Evolutionary conservation across 129 eudicot species (phyloP), one percentile per base, ranked within the genome.

Genomic region (Flaveria sonorensis): DNA sequence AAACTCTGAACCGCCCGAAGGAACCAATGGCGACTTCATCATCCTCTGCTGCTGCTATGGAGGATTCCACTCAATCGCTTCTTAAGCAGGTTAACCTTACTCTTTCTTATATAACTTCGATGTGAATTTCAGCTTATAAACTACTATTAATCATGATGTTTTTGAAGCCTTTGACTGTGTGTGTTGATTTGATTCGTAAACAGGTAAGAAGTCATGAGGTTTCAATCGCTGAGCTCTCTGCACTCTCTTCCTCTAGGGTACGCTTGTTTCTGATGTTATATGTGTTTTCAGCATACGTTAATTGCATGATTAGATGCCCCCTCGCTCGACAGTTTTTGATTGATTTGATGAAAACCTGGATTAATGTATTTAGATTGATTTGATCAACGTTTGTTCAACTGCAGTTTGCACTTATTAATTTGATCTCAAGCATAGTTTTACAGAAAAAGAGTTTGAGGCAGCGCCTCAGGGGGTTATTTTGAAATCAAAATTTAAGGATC

Each of bases 141-240:
- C 36, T 30, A 9, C 43, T 48, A 10, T 48, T 20, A 32, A 47
- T 50, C 21, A 15, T 48, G 23, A 15, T 20, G 68, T 20, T 43
- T 50, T 61, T 32, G 7, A 57, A 13, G 61, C 47, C 30, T 53
- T 77, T 77, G 21, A 60, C 23, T 57, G 45, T 59, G 45, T 42
- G 67, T 59, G 42, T 12, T 63, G 21, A 75, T 47, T 75, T 75
- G 72, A 75, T 64, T 77, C 71, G 71, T 59, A 56, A 26, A 45
- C 83, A 80, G 83, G 57, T 72, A 42, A 64, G 79, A 19, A 73
- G 79, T 36, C 83, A 73, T 51, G 61, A 80, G 61, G 83, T 79
- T 50, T 62, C 83, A 52, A 62, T 79, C 10, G 73, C 79, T 21
- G 83, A 80, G 61, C 79, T 80, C 46, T 56, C 83, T 73, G 69